A percentile compares a stretch with the other conserved stretches of the same genome.
Evolutionary conservation across 495 filamentous ascomycete species (phyloP).

Genomic region (Trichocladium antarcticum): DNA sequence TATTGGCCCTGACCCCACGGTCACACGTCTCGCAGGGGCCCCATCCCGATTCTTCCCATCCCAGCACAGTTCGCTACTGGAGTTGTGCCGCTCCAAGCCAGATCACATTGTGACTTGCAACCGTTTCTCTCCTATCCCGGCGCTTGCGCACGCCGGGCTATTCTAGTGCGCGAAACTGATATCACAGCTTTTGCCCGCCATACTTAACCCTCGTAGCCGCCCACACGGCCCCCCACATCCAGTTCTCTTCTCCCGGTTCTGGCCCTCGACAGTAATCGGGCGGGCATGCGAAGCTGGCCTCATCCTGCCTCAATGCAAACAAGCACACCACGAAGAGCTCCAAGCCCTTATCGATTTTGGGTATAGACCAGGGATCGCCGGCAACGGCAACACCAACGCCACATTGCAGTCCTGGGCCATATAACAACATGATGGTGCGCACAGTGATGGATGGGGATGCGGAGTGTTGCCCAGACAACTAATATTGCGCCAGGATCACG

Average conservation of each 20-base stretch:
- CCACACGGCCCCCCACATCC: conserved; percentile 25
- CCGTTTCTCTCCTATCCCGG: conserved; percentile 17
- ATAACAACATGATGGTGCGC: conserved; percentile 20
- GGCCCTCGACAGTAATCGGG: conserved; percentile 15
- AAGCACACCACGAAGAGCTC: neutral
- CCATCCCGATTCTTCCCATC: conserved; percentile 1
- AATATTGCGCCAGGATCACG: conserved; percentile 15
- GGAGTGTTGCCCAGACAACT: neutral
- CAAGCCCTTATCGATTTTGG: neutral
- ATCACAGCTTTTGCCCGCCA: conserved; percentile 18
- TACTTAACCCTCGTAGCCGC: conserved; percentile 37
- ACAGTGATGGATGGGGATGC: neutral
- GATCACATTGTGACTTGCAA: conserved; percentile 14
- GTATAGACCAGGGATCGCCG: conserved; percentile 22
- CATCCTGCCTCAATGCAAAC: conserved; percentile 1
- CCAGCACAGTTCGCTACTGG: neutral
- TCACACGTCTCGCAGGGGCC: neutral
- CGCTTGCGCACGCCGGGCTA: conserved; percentile 15
- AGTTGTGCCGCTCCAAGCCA: conserved; percentile 2
- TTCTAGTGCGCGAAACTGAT: conserved; percentile 8
- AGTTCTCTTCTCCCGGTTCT: conserved; percentile 29
- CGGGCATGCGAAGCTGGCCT: conserved; percentile 13
- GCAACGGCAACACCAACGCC: conserved; percentile 26
- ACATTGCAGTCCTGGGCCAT: neutral
- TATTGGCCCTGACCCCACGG: conserved; percentile 7